Evolutionary conservation across 2,329 filamentous ascomycete species (phyloP).

Genomic region (Diaporthe citriasiana): DNA sequence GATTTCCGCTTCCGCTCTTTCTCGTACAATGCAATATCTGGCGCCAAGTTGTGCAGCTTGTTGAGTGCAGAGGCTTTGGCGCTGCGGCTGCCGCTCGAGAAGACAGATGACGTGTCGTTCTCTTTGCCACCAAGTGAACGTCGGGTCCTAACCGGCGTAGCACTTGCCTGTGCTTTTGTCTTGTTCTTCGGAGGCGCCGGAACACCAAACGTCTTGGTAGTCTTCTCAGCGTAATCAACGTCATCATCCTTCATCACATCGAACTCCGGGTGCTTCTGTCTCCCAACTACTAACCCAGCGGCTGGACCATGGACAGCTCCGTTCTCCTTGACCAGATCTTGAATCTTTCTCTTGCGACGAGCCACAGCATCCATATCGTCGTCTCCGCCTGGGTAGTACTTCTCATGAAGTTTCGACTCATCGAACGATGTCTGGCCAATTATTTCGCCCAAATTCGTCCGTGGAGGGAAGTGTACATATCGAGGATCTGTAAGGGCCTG

Average conservation of each 20-base stretch:
- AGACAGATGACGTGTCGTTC: slow-evolving; percentile 81
- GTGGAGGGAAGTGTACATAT: slow-evolving; percentile 88
- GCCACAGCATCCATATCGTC: slow-evolving; percentile 58
- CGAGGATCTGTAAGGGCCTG: slow-evolving; percentile 79
- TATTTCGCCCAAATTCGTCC: slow-evolving; percentile 93
- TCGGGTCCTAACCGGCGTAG: slow-evolving; percentile 60
- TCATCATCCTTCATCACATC: slow-evolving; percentile 61
- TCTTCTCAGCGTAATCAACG: slow-evolving; percentile 52
- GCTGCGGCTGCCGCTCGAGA: slow-evolving; percentile 81
- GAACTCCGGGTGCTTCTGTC: slow-evolving; percentile 56
- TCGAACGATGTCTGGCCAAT: slow-evolving; percentile 91
- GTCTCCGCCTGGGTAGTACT: slow-evolving; percentile 77
- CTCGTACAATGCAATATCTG: slow-evolving; percentile 90
- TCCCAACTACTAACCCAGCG: slow-evolving; percentile 61
- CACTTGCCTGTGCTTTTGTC: slow-evolving; percentile 43
- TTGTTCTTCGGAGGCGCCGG: slow-evolving; percentile 47
- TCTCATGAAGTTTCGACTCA: slow-evolving; percentile 68
- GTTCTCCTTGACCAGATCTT: slow-evolving; percentile 66
- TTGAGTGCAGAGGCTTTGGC: slow-evolving; percentile 89
- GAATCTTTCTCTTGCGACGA: slow-evolving; percentile 64
- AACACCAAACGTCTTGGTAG: slow-evolving; percentile 52
- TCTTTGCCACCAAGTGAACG: slow-evolving; percentile 78
- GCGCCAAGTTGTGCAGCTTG: slow-evolving; percentile 80
- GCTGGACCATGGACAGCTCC: slow-evolving; percentile 62
- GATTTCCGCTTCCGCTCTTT: slow-evolving; percentile 87